Conservation (phyloP, 495 filamentous ascomycete species). For the Neurospora sublineolata region DNA sequence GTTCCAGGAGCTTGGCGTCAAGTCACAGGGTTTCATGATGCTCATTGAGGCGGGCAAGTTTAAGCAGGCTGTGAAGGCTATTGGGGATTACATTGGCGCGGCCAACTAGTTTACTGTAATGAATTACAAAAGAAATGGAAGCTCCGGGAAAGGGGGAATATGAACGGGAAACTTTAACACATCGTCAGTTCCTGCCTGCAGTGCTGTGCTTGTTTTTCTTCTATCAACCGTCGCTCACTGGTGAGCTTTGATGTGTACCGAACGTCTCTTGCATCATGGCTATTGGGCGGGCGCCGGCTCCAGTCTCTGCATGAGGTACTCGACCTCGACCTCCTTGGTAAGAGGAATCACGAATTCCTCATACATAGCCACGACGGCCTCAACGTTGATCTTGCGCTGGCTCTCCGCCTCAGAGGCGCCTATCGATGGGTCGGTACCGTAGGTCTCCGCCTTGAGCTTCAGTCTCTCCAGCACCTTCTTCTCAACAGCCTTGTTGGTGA, state of each 20-base stretch:
- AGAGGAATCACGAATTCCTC: slow-evolving; percentile 90
- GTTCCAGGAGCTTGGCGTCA: slow-evolving; percentile 87
- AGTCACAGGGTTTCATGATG: slow-evolving; percentile 68
- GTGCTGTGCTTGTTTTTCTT: neutral
- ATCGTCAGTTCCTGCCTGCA: neutral
- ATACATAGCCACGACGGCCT: slow-evolving; percentile 92
- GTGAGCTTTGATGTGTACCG: neutral
- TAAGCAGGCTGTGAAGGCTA: slow-evolving; percentile 54
- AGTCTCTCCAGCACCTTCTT: slow-evolving; percentile 81
- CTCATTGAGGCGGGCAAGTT: slow-evolving; percentile 62
- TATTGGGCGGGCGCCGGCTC: slow-evolving; percentile 20
- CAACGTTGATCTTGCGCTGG: slow-evolving; percentile 70
- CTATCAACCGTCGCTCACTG: neutral
- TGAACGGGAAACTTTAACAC: neutral
- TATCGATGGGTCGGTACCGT: slow-evolving; percentile 71
- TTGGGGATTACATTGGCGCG: slow-evolving; percentile 54
- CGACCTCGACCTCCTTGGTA: slow-evolving; percentile 94
- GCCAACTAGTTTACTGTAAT: neutral
- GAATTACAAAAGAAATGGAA: neutral
- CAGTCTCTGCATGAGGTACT: slow-evolving; percentile 92
- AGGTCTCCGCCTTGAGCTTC: slow-evolving; percentile 84
- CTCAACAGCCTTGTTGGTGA: slow-evolving; percentile 85
- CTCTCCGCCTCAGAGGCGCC: slow-evolving; percentile 16
- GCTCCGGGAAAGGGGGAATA: neutral
- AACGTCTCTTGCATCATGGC: neutral